phyloP scores from a whole-genome alignment of 139 green algal species.

The Chlorella sp. region DNA sequence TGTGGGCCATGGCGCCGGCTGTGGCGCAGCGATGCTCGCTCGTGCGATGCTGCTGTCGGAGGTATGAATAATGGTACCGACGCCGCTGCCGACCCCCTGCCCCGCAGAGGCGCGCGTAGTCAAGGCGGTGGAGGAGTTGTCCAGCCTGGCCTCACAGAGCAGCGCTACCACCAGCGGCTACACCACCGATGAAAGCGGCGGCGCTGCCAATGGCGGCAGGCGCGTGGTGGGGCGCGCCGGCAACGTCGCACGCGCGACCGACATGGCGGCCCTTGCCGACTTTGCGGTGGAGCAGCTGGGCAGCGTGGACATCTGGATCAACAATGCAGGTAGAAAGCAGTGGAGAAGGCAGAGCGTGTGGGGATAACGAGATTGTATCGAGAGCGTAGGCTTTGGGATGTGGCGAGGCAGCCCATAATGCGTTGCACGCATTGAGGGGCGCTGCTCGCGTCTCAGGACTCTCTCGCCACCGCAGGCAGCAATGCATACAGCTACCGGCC shows the following conservation, averaged over 20 bases:
- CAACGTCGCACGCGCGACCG: conserved; percentile 60
- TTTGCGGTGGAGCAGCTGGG: conserved; percentile 53
- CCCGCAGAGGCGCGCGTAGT: conserved; percentile 48
- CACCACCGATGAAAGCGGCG: too few relatives aligned
- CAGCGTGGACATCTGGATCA: conserved; percentile 58
- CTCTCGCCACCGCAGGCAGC: conserved; percentile 76
- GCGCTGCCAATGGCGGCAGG: background rate
- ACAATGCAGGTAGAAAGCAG: too few relatives aligned
- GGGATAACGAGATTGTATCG: too few relatives aligned
- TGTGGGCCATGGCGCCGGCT: background rate
- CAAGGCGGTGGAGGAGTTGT: conserved; percentile 55
- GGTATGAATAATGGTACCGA: too few relatives aligned
- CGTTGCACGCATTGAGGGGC: too few relatives aligned
- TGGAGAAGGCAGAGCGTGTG: too few relatives aligned
- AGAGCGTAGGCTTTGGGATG: too few relatives aligned
- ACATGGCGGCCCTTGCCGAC: conserved; percentile 70
- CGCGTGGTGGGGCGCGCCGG: conserved; percentile 49
- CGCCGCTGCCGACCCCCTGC: background rate
- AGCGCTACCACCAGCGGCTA: too few relatives aligned
- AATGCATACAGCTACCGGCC: conserved; percentile 88
- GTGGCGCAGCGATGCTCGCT: background rate
- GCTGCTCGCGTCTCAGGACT: too few relatives aligned
- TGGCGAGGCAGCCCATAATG: too few relatives aligned
- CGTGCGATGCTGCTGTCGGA: background rate
- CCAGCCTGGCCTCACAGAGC: background rate